phyloP scores from a whole-genome alignment of 2,329 filamentous ascomycete genomes.

The Colletotrichum cereale region DNA sequence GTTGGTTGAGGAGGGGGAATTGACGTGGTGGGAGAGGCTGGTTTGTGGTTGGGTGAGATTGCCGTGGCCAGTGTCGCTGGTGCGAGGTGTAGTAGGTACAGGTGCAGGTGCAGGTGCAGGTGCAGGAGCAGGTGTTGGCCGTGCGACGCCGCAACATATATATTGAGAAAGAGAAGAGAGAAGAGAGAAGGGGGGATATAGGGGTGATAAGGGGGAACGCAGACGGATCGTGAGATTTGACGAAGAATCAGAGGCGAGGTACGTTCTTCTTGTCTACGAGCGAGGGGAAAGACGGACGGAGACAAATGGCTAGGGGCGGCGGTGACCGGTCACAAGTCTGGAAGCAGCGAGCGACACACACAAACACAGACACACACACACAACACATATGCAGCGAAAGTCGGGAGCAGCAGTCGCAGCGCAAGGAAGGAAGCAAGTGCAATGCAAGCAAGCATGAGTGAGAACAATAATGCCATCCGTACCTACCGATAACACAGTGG shows the following conservation, averaged over 20 bases:
- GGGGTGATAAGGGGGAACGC: neutral
- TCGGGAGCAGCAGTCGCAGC: conserved; percentile 8
- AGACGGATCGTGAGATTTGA: conserved; percentile 35
- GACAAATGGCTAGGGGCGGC: conserved; percentile 25
- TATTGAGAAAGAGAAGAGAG: neutral
- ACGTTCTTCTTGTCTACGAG: neutral
- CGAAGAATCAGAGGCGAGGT: conserved; percentile 12
- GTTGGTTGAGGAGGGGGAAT: conserved; percentile 3
- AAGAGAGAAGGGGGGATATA: neutral
- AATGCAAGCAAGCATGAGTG: neutral
- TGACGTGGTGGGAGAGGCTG: conserved; percentile 31
- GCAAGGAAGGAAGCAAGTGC: conserved; percentile 1
- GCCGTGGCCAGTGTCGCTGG: conserved; percentile 8
- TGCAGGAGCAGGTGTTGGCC: conserved; percentile 9
- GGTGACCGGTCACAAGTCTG: conserved; percentile 33
- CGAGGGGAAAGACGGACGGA: neutral
- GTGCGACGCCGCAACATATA: conserved; percentile 22
- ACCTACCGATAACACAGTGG: conserved; percentile 30
- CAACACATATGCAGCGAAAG: neutral
- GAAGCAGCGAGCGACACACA: conserved; percentile 23
- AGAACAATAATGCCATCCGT: neutral
- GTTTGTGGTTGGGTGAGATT: conserved; percentile 17
- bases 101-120: too few relatives aligned
- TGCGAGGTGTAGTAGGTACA: neutral
- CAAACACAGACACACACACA: neutral